These are phyloP conservation scores for Beta lomatogona DNA, from an alignment of 179 eudicot genomes.

Conservation along the genomic window DNA sequence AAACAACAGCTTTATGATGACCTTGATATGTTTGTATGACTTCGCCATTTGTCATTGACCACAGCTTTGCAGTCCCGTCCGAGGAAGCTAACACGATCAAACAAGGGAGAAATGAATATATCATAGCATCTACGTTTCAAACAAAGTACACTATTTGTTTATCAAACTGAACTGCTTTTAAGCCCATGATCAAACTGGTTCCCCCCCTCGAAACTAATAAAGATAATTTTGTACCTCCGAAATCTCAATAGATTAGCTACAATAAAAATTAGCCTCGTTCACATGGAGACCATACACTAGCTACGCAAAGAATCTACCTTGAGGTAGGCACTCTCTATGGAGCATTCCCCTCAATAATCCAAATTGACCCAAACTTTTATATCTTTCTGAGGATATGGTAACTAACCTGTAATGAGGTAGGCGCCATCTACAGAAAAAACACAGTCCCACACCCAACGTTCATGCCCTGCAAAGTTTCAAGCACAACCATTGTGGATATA, in stretches of 20 bases:
- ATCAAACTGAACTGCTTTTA: too few species aligned
- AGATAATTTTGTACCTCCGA: not conserved
- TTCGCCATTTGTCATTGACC: conserved; percentile 78
- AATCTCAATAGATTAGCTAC: not conserved
- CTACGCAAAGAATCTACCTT: not conserved
- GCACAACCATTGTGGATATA: conserved; percentile 1
- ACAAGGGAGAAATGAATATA: not conserved
- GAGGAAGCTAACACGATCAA: conserved; percentile 70
- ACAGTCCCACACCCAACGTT: conserved; percentile 99
- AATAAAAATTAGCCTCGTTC: not conserved
- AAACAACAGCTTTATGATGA: conserved; percentile 87
- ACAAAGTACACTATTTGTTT: too few species aligned
- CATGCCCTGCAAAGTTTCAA: conserved; percentile 62
- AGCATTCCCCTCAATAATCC: not conserved
- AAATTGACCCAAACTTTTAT: not conserved
- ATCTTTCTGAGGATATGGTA: not conserved
- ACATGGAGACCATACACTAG: not conserved
- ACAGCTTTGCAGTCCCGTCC: conserved; percentile 77
- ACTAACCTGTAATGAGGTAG: conserved; percentile 84
- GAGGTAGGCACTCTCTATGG: not conserved
- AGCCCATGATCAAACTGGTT: too few species aligned
- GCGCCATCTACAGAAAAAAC: conserved; percentile 99
- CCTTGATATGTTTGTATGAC: conserved; percentile 83
- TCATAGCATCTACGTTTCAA: too few species aligned
- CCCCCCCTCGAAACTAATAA: too few species aligned